These are phyloP conservation scores for Mycena haematopus DNA, from an alignment of 768 basidiomycete species.

Conservation along the genomic window DNA sequence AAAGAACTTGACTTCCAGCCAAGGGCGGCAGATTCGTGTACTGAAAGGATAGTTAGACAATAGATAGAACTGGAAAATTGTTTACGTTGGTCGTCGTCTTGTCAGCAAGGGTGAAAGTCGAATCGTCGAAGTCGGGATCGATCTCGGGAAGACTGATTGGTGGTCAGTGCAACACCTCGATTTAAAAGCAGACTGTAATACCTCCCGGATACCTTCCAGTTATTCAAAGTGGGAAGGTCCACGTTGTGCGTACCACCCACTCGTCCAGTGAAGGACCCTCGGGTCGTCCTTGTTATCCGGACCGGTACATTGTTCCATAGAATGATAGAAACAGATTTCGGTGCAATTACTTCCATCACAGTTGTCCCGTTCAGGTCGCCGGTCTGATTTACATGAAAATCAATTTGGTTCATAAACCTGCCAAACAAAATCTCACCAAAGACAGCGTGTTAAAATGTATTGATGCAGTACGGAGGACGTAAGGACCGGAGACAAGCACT, in stretches of 20 bases:
- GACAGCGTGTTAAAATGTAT: slow-evolving; percentile 44
- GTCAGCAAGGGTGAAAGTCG: slow-evolving; percentile 49
- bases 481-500: slow-evolving; percentile 58
- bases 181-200: neutral
- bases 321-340: slow-evolving; percentile 41
- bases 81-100: slow-evolving; percentile 53
- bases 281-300: slow-evolving; percentile 33
- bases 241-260: slow-evolving; percentile 30
- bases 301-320: slow-evolving; percentile 49
- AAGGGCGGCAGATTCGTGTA: slow-evolving; percentile 57
- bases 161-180: slow-evolving; percentile 4
- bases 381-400: slow-evolving; percentile 35
- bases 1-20: slow-evolving; percentile 50
- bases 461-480: slow-evolving; percentile 56
- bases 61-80: neutral
- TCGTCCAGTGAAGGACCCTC: slow-evolving; percentile 40
- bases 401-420: neutral
- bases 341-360: slow-evolving; percentile 49
- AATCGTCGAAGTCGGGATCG: slow-evolving; percentile 53
- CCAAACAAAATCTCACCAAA: slow-evolving; percentile 37
- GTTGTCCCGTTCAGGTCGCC: slow-evolving; percentile 61
- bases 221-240: slow-evolving; percentile 41
- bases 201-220: slow-evolving; percentile 7
- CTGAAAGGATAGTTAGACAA: slow-evolving; percentile 33
- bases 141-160: slow-evolving; percentile 55